Base-by-base conservation (phyloP, 2,329 filamentous ascomycete species). In the Kalaharituber pfeilii region DNA sequence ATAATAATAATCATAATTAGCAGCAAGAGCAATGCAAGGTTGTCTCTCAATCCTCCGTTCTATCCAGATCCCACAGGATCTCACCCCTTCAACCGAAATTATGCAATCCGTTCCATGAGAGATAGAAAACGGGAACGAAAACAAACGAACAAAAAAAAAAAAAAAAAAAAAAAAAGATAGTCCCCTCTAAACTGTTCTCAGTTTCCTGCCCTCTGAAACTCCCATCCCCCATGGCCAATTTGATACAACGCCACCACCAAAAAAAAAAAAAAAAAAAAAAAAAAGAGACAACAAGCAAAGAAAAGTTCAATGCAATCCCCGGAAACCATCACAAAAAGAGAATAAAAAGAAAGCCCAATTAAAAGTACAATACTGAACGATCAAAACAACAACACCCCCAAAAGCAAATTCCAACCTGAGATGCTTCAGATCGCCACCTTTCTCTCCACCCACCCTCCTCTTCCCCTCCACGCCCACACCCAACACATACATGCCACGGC, bases 401-500 rank as follows among this genome's bases (percentile, higher is more conserved):
- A 39, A 39, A 9, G 33, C 4, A 5, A 39, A 36, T 11, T 36
- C 2, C n/a, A 27, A 20, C 50, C 49, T 26, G 27, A 30, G 22
- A 11, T 24, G 1, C 50, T 26, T 3, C 27, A 42, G 3, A 49
- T 42, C 27, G 28, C 50, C 25, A 25, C 42, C 36, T 42, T 45
- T 26, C 22, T 53, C 5, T 24, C 45, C 27, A 44, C 53, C 44
- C 51, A 51, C n/a, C 53, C 51, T 39, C 15, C 53, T 24, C 52
- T 54, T 30, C 2, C 51, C 28, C 29, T 53, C n/a, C 26, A 18
- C 20, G 29, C 51, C 26, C 20, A 22, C 13, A 44, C 53, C 39
- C 62, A 59, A 61, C 65, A 65, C 68, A 68, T 70, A 1, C 65
- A 56, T 9, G 63, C 65, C 1, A 70, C 53, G 15, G 68, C 68